Evolutionary conservation across 2,329 filamentous ascomycete genomes (phyloP), one percentile per base, ranked within the genome.

Genomic region (Alternaria tenuissima): DNA sequence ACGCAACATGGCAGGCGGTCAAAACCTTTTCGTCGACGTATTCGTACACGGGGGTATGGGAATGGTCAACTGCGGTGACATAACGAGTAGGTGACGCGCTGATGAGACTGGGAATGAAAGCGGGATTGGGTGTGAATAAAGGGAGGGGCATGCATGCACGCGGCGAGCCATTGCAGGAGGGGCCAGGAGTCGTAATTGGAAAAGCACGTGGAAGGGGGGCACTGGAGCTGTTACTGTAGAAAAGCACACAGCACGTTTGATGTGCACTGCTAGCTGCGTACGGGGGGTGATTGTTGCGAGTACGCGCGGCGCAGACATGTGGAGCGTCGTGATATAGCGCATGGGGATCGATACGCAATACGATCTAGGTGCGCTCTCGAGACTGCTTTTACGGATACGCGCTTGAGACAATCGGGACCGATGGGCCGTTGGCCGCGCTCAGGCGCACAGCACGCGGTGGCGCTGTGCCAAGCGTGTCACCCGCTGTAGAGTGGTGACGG

Each of bases 251-350:
- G 22, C 54, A 61, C 49, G 62, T 58, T 56, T 62, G 52, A 61
- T 49, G 34, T 43, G 47, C 20, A 24, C 8, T 30, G 42, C 26
- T 52, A 38, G 52, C 49, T 16, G 51, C 39, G 43, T 42, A 20
- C 11, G 59, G 36, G 56, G 56, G 56, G 60, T 34, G 52, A 47
- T 55, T 34, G 36, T 59, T 62, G 55, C 59, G 55, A 58, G 56
- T 55, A 59, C 51, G 59, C 55, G 54, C 43, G 54, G 59, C 59
- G 39, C 34, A 49, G 24, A 12, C n/a, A 36, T 49, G 44, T 58
- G 54, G 59, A 61, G 46, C 28, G 36, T n/a, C 14, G 49, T 36
- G 39, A 34, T 59, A 22, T 51, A 55, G 53, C 51, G 51, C 52
- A 53, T 41, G 58, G 38, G 46, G 38, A 62, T 52, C 46, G 41